Evolutionary conservation across 306 rosid species (phyloP), one percentile per base, ranked within the genome.

Genomic region (Vicia faba): DNA sequence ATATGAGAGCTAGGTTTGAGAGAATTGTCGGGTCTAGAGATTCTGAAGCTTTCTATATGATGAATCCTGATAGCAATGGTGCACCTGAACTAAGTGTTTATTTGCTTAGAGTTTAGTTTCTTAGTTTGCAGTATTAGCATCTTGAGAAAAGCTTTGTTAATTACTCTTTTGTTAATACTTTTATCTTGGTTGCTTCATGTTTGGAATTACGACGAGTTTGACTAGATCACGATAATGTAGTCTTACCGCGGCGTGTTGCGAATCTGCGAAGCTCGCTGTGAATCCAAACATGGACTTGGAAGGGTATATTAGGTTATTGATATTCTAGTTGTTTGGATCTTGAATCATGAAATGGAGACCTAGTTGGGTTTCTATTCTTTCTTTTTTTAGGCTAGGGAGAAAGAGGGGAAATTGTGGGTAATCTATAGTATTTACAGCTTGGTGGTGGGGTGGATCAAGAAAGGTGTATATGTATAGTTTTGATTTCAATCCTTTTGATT

Each of bases 11-110:
- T 10, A 88, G 91, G 85, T 95, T 95, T 77, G 99, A 95, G 89
- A 86, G 99, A 70, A 84, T 95, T 71, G 96, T 95, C 39, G 99
- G 99, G 66, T 95, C 99, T 4, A 86, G 95, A 80, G 99, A 95
- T 65, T 95, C 99, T 61, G 99, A 95, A 59, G 99, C 97, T 68
- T 95, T 95, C 83, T 95, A 95, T 65, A 95, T 95, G 99, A 95
- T 95, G 97, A 95, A 95, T 68, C 99, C 99, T 14, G 97, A 95
- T 61, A 90, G 90, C 75, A 95, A 95, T 76, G 99, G 99, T 16
- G 91, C 97, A 64, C 97, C 99, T 64, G 99, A 95, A 51, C 99
- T 95, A 49, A 95, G 99, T 65, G 66, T 95, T 76, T 95, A 95
- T 66, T 77, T 95, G 89, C 96, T 95, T 44, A 91, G 99, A 85